These are phyloP conservation scores for Pholiota microspora DNA, from an alignment of 768 basidiomycete genomes.

Conservation along the genomic window DNA sequence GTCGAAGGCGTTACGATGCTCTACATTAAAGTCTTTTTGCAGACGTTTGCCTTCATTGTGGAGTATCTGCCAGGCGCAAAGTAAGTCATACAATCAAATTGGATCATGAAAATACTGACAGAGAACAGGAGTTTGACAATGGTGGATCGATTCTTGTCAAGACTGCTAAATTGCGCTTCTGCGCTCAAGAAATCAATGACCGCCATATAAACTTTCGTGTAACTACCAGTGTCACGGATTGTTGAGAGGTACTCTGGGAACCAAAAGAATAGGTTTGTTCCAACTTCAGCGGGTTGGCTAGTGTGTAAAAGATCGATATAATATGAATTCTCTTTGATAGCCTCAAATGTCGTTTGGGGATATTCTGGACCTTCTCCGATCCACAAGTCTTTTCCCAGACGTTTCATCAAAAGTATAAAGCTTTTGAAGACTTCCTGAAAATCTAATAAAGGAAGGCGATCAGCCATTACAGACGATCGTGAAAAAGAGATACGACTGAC, in stretches of 20 bases:
- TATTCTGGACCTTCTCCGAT: slow-evolving; percentile 64
- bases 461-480: slow-evolving; percentile 32
- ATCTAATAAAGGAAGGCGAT: slow-evolving; percentile 37
- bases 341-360: slow-evolving; percentile 76
- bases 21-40: not conserved
- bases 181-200: slow-evolving; percentile 75
- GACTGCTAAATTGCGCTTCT: slow-evolving; percentile 77
- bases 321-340: slow-evolving; percentile 74
- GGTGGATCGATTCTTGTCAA: slow-evolving; percentile 53
- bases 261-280: slow-evolving; percentile 59
- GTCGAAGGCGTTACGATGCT: slow-evolving; percentile 15
- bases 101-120: slow-evolving; percentile 41
- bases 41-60: not conserved
- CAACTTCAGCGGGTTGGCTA: slow-evolving; percentile 27
- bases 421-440: slow-evolving; percentile 58
- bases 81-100: not conserved
- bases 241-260: slow-evolving; percentile 61
- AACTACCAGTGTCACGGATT: slow-evolving; percentile 45
- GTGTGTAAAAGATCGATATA: slow-evolving; percentile 47
- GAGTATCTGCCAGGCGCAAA: not conserved
- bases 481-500: slow-evolving; percentile 29
- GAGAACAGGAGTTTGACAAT: slow-evolving; percentile 59
- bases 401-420: slow-evolving; percentile 58
- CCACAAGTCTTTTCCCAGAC: slow-evolving; percentile 64
- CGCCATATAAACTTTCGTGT: slow-evolving; percentile 70